A percentile compares a stretch with the other conserved stretches of the same genome.
These are phyloP conservation scores for Alisma plantagoaquatica DNA, from an alignment of 106 monocot genomes.

Conservation along the genomic window DNA sequence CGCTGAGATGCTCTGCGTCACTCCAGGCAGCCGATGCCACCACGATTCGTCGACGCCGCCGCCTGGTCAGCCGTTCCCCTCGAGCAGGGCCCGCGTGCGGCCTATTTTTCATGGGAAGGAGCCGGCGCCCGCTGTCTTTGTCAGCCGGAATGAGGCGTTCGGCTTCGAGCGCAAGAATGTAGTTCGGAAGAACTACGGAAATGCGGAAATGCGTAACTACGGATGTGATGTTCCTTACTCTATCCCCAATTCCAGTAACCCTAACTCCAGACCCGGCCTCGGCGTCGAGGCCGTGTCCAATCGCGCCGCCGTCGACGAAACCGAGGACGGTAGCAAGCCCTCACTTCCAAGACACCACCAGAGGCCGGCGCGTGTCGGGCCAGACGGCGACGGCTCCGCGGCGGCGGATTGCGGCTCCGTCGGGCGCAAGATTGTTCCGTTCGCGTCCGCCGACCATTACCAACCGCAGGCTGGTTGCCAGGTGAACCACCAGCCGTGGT, in stretches of 20 bases:
- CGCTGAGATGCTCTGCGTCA: too few relatives aligned
- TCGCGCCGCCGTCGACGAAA: not conserved
- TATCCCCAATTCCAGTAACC: conserved; percentile 18
- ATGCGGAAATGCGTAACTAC: conserved; percentile 25
- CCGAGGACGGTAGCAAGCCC: not conserved
- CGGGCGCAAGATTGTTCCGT: too few relatives aligned
- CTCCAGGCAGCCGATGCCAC: too few relatives aligned
- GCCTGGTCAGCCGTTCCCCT: too few relatives aligned
- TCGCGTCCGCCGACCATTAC: too few relatives aligned
- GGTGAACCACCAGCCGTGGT: conserved; percentile 8
- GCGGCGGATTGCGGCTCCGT: conserved; percentile 6
- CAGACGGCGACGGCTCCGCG: conserved; percentile 17
- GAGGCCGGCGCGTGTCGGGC: not conserved
- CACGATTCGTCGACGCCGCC: too few relatives aligned
- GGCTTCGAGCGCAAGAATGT: conserved; percentile 43
- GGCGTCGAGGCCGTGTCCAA: conserved; percentile 7
- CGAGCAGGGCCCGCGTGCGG: too few relatives aligned
- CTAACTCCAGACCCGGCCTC: conserved; percentile 9
- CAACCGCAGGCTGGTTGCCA: not conserved
- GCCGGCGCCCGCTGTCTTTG: conserved; percentile 66
- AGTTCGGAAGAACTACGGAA: conserved; percentile 40
- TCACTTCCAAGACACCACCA: too few relatives aligned
- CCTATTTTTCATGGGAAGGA: too few relatives aligned
- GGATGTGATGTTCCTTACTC: too few relatives aligned
- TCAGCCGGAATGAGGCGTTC: conserved; percentile 49